Conservation (phyloP, 2,329 filamentous ascomycete genomes). For the Boeremia lycopersici region DNA sequence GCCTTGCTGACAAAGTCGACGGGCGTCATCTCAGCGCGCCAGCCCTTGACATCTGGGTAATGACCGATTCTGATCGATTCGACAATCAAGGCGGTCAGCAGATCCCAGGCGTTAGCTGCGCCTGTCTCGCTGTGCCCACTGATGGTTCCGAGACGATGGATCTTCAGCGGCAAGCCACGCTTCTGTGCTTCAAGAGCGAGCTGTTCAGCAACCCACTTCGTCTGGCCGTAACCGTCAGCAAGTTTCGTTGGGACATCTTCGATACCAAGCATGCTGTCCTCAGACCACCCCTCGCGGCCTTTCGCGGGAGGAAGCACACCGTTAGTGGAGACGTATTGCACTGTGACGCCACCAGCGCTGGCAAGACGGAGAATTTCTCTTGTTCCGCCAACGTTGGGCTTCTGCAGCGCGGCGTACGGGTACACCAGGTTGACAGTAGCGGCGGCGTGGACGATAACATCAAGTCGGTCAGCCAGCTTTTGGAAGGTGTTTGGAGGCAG, state of each 20-base stretch:
- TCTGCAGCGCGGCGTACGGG: slow-evolving; percentile 76
- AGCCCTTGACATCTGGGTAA: slow-evolving; percentile 72
- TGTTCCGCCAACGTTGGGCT: slow-evolving; percentile 80
- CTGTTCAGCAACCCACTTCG: slow-evolving; percentile 81
- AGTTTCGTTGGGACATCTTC: slow-evolving; percentile 72
- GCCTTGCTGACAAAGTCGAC: slow-evolving; percentile 80
- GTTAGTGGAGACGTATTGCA: slow-evolving; percentile 82
- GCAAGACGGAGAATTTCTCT: slow-evolving; percentile 75
- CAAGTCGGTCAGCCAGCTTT: slow-evolving; percentile 66
- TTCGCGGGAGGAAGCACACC: slow-evolving; percentile 73
- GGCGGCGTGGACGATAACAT: slow-evolving; percentile 78
- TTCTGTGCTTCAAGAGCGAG: slow-evolving; percentile 72
- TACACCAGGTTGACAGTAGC: slow-evolving; percentile 78
- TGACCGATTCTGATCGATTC: slow-evolving; percentile 76
- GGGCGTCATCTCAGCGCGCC: slow-evolving; percentile 83
- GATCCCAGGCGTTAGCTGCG: slow-evolving; percentile 78
- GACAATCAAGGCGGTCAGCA: slow-evolving; percentile 76
- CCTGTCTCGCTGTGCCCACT: slow-evolving; percentile 77
- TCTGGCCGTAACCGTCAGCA: slow-evolving; percentile 76
- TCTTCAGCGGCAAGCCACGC: slow-evolving; percentile 71
- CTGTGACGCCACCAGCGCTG: slow-evolving; percentile 68
- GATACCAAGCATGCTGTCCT: slow-evolving; percentile 69
- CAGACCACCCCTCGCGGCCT: slow-evolving; percentile 69
- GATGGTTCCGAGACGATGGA: slow-evolving; percentile 77
- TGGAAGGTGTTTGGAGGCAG: slow-evolving; percentile 69